These are phyloP conservation scores for Yamadazyma conglobata DNA, from an alignment of 1,139 yeast species.

Conservation along the genomic window DNA sequence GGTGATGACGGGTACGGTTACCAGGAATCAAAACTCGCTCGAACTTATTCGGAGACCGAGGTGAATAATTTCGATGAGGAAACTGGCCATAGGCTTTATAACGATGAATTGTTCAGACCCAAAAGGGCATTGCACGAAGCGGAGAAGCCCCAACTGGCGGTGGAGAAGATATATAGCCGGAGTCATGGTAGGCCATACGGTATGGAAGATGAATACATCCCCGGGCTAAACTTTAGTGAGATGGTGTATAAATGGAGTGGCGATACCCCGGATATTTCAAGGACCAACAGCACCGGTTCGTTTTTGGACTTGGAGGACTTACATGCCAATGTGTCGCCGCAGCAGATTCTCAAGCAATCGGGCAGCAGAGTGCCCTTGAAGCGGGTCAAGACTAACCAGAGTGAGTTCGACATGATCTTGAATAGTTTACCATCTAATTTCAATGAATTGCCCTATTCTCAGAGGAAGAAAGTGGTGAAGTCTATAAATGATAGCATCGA, in stretches of 20 bases:
- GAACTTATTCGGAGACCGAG: conserved; percentile 58
- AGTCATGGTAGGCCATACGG: conserved; percentile 32
- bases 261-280: conserved; percentile 16
- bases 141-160: conserved; percentile 6
- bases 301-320: conserved; percentile 42
- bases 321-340: conserved; percentile 48
- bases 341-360: conserved; percentile 33
- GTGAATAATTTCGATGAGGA: conserved; percentile 49
- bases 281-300: conserved; percentile 26
- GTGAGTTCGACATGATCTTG: conserved; percentile 31
- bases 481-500: conserved; percentile 56
- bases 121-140: conserved; percentile 12
- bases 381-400: conserved; percentile 24
- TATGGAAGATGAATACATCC: conserved; percentile 69
- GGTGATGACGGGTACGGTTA: conserved; percentile 4
- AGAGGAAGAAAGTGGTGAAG: conserved; percentile 54
- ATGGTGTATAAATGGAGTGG: conserved; percentile 36
- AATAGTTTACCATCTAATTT: conserved; percentile 58
- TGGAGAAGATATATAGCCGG: conserved; percentile 25
- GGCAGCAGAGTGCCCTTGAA: conserved; percentile 14
- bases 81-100: conserved; percentile 48
- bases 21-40: conserved; percentile 22
- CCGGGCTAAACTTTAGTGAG: conserved; percentile 55
- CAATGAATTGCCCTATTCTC: conserved; percentile 64
- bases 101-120: conserved; percentile 48